Percentiles rank a stretch among this genome's conserved stretches.
phyloP scores from a whole-genome alignment of 208 protist species.

The Lotmaria passim region DNA sequence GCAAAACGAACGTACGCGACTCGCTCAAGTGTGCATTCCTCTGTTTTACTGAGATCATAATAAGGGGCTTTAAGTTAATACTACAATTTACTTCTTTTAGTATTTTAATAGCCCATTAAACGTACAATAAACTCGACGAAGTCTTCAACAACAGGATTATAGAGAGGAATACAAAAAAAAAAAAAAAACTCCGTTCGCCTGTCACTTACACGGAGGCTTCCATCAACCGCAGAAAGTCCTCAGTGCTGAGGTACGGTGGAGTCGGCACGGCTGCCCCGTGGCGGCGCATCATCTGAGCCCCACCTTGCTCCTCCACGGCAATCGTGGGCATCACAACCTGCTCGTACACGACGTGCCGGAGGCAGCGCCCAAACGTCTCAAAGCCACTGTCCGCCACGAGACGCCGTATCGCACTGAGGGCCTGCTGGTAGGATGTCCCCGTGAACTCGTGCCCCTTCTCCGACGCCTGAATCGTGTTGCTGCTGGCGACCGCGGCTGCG shows the following conservation, averaged over 20 bases:
- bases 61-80: too few species aligned
- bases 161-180: too few species aligned
- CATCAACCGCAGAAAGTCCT: slow-evolving; percentile 10
- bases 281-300: slow-evolving; percentile 18
- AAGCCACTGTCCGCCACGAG: slow-evolving; percentile 48
- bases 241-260: slow-evolving; percentile 30
- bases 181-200: too few species aligned
- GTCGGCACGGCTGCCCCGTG: slow-evolving; percentile 5
- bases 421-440: slow-evolving; percentile 62
- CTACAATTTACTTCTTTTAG: too few species aligned
- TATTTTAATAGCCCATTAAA: too few species aligned
- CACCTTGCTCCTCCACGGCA: slow-evolving; percentile 26
- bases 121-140: too few species aligned
- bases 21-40: too few species aligned
- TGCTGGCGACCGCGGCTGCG: not conserved
- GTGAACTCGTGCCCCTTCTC: slow-evolving; percentile 80
- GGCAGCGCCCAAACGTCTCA: slow-evolving; percentile 32
- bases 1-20: too few species aligned
- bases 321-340: slow-evolving; percentile 30
- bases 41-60: too few species aligned
- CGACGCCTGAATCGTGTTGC: slow-evolving; percentile 31
- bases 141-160: too few species aligned
- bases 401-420: slow-evolving; percentile 42
- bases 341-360: slow-evolving; percentile 36
- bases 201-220: slow-evolving; percentile 29